These are phyloP conservation scores for Piper longum DNA, from an alignment of 164 flowering plant genomes.

Conservation along the genomic window DNA sequence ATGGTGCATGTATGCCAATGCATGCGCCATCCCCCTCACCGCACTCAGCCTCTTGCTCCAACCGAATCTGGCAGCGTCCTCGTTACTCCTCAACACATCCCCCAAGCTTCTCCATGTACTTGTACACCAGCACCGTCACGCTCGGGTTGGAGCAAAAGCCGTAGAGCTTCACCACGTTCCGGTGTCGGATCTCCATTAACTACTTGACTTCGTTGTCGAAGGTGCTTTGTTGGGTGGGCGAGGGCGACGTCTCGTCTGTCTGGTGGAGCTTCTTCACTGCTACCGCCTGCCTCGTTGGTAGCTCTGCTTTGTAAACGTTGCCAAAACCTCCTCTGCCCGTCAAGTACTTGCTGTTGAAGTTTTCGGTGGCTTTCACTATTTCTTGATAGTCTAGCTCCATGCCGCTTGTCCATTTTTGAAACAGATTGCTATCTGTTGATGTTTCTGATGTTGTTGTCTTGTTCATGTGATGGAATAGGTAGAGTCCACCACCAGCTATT, in stretches of 20 bases:
- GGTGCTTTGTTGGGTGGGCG: conserved; percentile 6
- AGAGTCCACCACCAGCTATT: conserved; percentile 2
- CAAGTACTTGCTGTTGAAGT: conserved; percentile 29
- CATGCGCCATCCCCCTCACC: conserved; percentile 60
- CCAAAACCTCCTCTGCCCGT: conserved; percentile 63
- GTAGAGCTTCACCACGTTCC: conserved; percentile 49
- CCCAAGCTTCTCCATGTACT: conserved; percentile 39
- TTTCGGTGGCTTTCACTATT: conserved; percentile 35
- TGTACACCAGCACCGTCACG: conserved; percentile 41
- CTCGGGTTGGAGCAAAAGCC: conserved; percentile 39
- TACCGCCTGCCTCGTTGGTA: conserved; percentile 29
- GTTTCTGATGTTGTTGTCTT: not conserved
- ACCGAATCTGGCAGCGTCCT: conserved; percentile 13
- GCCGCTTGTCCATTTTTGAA: conserved; percentile 34
- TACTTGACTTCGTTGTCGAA: conserved; percentile 46
- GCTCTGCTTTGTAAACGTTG: conserved; percentile 33
- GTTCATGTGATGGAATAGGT: conserved; percentile 1
- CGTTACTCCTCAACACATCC: conserved; percentile 19
- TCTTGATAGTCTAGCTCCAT: conserved; percentile 38
- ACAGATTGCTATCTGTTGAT: not conserved
- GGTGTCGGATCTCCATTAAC: conserved; percentile 44
- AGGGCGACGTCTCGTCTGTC: not conserved
- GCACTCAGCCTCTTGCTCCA: conserved; percentile 40
- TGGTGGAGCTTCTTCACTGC: conserved; percentile 43
- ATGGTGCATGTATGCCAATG: conserved; percentile 59